Evolutionary conservation across 495 filamentous ascomycete species (phyloP).

Genomic region (Oleoguttula mirabilis): DNA sequence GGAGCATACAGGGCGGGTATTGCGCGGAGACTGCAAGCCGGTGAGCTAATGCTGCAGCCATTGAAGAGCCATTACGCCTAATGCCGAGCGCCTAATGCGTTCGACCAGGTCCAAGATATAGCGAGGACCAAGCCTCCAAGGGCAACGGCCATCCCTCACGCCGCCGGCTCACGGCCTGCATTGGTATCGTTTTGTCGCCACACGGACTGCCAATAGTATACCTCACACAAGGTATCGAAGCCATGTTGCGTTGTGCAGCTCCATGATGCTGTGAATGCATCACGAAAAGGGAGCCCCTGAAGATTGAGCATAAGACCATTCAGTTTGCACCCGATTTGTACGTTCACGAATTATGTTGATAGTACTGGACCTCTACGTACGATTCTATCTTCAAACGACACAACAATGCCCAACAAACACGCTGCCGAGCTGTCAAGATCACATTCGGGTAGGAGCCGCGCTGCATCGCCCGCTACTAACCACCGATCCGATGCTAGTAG

Average conservation of each 20-base stretch:
- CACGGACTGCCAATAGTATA: slow-evolving; percentile 14
- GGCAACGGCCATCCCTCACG: slow-evolving; percentile 13
- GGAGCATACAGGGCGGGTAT: background rate
- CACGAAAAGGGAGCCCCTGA: slow-evolving; percentile 11
- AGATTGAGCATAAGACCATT: slow-evolving; percentile 10
- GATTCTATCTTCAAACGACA: too few relatives aligned
- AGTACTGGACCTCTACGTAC: too few relatives aligned
- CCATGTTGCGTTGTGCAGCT: slow-evolving; percentile 4
- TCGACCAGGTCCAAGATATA: background rate
- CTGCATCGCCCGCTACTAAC: slow-evolving; percentile 6
- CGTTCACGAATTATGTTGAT: too few relatives aligned
- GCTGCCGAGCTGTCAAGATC: slow-evolving; percentile 11
- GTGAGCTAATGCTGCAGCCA: too few relatives aligned
- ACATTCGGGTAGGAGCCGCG: slow-evolving; percentile 5
- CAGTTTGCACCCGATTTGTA: too few relatives aligned
- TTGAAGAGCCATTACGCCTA: background rate
- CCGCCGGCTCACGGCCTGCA: too few relatives aligned
- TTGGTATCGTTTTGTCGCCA: slow-evolving; percentile 14
- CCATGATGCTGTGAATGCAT: slow-evolving; percentile 11
- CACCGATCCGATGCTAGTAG: slow-evolving; percentile 12
- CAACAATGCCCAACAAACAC: slow-evolving; percentile 13
- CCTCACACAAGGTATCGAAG: slow-evolving; percentile 14
- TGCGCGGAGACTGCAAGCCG: background rate
- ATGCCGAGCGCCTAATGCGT: slow-evolving; percentile 6
- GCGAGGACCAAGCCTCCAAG: background rate